These are phyloP conservation scores for Vitis hybrid DNA, from an alignment of 177 flowering plant species.

Conservation along the genomic window DNA sequence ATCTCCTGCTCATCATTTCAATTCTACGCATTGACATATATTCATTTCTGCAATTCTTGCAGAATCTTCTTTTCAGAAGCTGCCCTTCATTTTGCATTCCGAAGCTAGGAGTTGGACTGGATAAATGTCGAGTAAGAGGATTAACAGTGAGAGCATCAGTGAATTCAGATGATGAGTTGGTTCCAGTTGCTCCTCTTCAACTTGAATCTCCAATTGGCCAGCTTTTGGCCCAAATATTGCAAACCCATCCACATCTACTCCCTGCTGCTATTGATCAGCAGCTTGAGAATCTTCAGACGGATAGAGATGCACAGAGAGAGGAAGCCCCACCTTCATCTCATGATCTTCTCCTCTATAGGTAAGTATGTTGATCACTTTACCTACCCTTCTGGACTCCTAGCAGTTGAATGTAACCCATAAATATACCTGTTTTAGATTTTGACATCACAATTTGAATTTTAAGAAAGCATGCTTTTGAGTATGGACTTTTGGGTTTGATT, in stretches of 20 bases:
- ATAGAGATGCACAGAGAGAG: constrained; percentile 50
- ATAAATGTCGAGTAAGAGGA: constrained; percentile 40
- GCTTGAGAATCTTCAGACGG: constrained; percentile 71
- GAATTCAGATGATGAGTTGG: constrained; percentile 37
- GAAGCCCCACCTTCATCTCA: constrained; percentile 42
- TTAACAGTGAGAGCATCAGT: constrained; percentile 55
- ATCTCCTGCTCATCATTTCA: neutral
- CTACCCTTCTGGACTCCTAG: neutral
- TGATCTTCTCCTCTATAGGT: constrained; percentile 71
- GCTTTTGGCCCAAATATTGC: constrained; percentile 72
- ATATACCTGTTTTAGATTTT: neutral
- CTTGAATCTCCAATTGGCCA: constrained; percentile 86
- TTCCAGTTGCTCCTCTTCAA: constrained; percentile 65
- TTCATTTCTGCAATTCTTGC: neutral
- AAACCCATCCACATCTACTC: constrained; percentile 86
- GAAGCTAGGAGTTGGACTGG: constrained; percentile 35
- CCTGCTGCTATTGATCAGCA: constrained; percentile 87
- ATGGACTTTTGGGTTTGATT: neutral
- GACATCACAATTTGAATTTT: neutral
- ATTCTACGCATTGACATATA: neutral
- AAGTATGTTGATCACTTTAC: constrained; percentile 2
- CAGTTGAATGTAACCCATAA: neutral
- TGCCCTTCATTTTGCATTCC: constrained; percentile 36
- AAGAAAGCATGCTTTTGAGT: neutral
- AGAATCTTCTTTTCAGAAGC: constrained; percentile 30